phyloP scores from a whole-genome alignment of 148 eudicot genomes.

The Chenopodium berlandieri region DNA sequence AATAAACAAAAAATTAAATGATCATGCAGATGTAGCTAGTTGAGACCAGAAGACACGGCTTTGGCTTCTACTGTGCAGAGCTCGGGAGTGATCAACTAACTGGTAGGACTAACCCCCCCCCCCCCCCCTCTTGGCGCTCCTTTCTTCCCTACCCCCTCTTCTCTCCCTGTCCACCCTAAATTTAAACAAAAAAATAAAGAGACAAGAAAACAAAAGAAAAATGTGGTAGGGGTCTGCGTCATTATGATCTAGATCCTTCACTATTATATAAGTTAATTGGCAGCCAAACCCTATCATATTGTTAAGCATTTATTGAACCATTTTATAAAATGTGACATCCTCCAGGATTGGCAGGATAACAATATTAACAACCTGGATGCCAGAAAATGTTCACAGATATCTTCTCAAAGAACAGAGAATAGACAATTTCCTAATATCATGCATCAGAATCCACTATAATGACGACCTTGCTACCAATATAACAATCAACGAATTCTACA shows the following conservation, averaged over 20 bases:
- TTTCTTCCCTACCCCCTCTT: neutral
- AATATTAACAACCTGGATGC: neutral
- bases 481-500: neutral
- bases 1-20: too few relatives aligned
- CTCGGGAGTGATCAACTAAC: too few relatives aligned
- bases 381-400: neutral
- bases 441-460: neutral
- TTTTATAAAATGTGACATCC: too few relatives aligned
- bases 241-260: neutral
- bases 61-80: too few relatives aligned
- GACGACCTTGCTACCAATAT: neutral
- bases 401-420: neutral
- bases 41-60: too few relatives aligned
- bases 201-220: neutral
- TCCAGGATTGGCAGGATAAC: neutral
- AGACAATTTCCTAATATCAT: slow-evolving; percentile 4
- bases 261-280: neutral
- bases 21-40: too few relatives aligned
- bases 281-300: neutral
- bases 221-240: neutral
- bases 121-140: neutral
- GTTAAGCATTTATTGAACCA: too few relatives aligned
- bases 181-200: too few relatives aligned
- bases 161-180: too few relatives aligned
- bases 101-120: neutral